Conservation (phyloP, 1,284 basidiomycete genomes). For the Phellopilus nigrolimitatus region DNA sequence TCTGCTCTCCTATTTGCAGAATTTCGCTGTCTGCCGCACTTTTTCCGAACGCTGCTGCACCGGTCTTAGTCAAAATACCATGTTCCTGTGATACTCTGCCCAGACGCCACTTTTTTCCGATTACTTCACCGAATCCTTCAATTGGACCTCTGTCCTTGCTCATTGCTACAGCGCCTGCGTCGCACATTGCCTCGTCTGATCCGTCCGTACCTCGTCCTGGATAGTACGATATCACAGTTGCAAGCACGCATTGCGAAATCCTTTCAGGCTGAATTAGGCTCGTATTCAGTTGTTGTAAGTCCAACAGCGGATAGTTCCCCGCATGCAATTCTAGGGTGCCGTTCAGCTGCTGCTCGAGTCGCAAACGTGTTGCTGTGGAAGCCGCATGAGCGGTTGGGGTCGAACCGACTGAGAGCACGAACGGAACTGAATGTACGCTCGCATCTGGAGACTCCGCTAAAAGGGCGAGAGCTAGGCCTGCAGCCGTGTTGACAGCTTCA, state of each 20-base stretch:
- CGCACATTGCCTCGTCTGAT: constrained; percentile 71
- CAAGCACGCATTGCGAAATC: constrained; percentile 66
- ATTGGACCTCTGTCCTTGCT: constrained; percentile 79
- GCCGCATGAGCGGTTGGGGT: constrained; percentile 82
- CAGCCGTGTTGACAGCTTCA: constrained; percentile 63
- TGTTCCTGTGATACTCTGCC: constrained; percentile 79
- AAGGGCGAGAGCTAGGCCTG: constrained; percentile 50
- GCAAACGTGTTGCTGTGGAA: constrained; percentile 43
- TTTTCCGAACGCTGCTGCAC: constrained; percentile 17
- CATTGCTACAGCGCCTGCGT: constrained; percentile 80
- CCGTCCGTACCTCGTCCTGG: constrained; percentile 58
- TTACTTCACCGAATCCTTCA: constrained; percentile 66
- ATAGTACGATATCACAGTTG: constrained; percentile 75
- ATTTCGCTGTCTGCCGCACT: constrained; percentile 25
- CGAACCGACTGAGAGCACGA: constrained; percentile 78
- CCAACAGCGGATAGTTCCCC: constrained; percentile 81
- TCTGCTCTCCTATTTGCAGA: constrained; percentile 54
- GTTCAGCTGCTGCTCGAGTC: constrained; percentile 45
- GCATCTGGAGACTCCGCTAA: constrained; percentile 34
- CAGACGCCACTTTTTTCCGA: constrained; percentile 68
- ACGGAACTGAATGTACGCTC: constrained; percentile 39
- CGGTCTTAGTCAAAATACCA: constrained; percentile 52
- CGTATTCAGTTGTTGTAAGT: constrained; percentile 81
- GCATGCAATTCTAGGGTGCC: constrained; percentile 73
- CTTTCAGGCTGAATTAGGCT: constrained; percentile 50